Base-by-base conservation (phyloP, 2,329 filamentous ascomycete species). In the Paecilomyces dactylethromorphus region DNA sequence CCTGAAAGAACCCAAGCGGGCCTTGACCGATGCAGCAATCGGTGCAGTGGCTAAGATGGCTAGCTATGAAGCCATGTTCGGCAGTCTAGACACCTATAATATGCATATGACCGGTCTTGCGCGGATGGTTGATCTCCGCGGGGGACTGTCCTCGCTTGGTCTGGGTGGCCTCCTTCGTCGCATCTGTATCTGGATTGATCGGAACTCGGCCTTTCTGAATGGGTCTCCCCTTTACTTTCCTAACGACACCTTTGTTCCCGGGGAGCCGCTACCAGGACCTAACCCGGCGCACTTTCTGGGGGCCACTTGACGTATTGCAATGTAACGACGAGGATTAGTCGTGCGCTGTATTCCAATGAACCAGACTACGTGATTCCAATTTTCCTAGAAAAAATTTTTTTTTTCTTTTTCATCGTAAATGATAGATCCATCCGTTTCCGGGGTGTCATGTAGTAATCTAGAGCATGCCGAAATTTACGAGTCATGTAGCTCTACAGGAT, bases 21-120 rank as follows among this genome's bases (percentile, higher is more conserved):
- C 64, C 3, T 66, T 74, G 6, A 75, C 68, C 60, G 79, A 82
- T 62, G 74, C 74, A 13, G 60, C 81, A 32, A 74, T 82, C 55
- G 77, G 76, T 8, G 79, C 80, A 2, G 78, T 81, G 3, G 78
- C 78, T 33, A 79, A 80, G 61, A 79, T 83, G 79, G 80, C 79
- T 10, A 78, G 76, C 60, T 82, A 80, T 64, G 81, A 83, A 63
- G 79, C 79, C n/a, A 77, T 81, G 60, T 81, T 77, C 62, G 79
- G 80, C 22, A 71, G 74, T 21, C 63, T 71, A 21, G 65, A 70
- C 3, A 71, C 73, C 13, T 82, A 78, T 59, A 67, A 73, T 55
- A 74, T 76, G 3, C 80, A 83, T 68, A 82, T 82, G 79, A 68
- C 69, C 1, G 80, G 76, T 3, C 68, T 82, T 26, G 61, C 65